Conservation (phyloP, 495 filamentous ascomycete genomes). For the Neurospora pannonica region DNA sequence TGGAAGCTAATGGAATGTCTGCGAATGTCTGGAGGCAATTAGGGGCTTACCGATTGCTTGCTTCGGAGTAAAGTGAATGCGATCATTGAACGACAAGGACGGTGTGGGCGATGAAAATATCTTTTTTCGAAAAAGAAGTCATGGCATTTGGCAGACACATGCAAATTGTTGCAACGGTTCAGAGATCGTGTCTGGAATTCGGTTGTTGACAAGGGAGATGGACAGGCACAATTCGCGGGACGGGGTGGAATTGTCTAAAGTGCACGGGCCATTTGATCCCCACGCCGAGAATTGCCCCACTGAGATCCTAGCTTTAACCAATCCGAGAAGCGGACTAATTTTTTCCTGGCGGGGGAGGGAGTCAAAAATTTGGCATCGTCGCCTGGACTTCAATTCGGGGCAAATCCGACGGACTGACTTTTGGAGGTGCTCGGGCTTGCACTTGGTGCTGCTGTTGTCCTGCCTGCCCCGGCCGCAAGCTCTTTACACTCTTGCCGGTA, state of each 20-base stretch:
- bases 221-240: not conserved
- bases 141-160: not conserved
- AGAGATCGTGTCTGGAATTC: not conserved
- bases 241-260: not conserved
- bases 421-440: not conserved
- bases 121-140: not conserved
- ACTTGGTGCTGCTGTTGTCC: not conserved
- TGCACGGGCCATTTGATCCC: not conserved
- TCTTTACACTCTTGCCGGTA: not conserved
- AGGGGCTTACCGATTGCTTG: not conserved
- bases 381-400: slow-evolving; percentile 7
- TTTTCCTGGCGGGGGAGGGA: slow-evolving; percentile 21
- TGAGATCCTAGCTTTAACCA: slow-evolving; percentile 7
- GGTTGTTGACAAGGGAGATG: not conserved
- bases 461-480: not conserved
- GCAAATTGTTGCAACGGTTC: not conserved
- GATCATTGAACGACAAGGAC: not conserved
- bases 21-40: not conserved
- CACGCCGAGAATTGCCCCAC: not conserved
- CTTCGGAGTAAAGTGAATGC: not conserved
- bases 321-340: slow-evolving; percentile 8
- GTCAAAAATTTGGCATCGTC: slow-evolving; percentile 25
- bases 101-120: not conserved
- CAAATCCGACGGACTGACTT: not conserved
- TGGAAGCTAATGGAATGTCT: not conserved